A percentile compares a stretch with the other conserved stretches of the same genome.
phyloP scores from a whole-genome alignment of 169 alveolate species.

The Plasmodium vivax region DNA sequence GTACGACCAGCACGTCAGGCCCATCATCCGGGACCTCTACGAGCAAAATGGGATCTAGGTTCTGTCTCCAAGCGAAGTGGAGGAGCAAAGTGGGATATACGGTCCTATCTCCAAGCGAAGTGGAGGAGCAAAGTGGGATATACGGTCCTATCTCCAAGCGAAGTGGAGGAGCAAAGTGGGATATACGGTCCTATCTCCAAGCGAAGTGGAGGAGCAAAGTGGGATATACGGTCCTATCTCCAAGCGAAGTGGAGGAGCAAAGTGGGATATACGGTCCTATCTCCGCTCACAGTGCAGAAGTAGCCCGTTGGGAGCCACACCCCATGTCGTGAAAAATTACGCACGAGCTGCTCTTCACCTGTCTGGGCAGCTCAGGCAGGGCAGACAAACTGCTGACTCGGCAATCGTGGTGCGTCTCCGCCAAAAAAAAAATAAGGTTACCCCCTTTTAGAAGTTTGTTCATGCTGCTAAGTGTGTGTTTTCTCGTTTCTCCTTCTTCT shows the following conservation, averaged over 20 bases:
- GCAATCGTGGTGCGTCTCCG: background rate
- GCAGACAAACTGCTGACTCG: background rate
- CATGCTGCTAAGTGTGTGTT: background rate
- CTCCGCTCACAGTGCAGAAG: background rate
- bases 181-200: too few relatives aligned
- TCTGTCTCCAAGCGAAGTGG: too few relatives aligned
- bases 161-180: too few relatives aligned
- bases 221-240: too few relatives aligned
- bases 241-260: too few relatives aligned
- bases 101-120: too few relatives aligned
- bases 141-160: too few relatives aligned
- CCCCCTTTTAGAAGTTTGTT: background rate
- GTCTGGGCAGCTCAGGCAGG: background rate
- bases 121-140: too few relatives aligned
- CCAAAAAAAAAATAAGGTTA: background rate
- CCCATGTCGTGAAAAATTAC: background rate
- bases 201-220: too few relatives aligned
- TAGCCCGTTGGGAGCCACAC: background rate
- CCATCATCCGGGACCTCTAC: slow-evolving; percentile 27
- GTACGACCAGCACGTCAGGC: slow-evolving; percentile 11
- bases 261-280: background rate
- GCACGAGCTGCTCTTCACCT: background rate
- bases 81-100: background rate
- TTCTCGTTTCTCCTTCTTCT: background rate
- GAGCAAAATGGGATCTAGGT: background rate